These are phyloP conservation scores for Stylonectria norvegica DNA, from an alignment of 2,329 filamentous ascomycete species.

Conservation along the genomic window DNA sequence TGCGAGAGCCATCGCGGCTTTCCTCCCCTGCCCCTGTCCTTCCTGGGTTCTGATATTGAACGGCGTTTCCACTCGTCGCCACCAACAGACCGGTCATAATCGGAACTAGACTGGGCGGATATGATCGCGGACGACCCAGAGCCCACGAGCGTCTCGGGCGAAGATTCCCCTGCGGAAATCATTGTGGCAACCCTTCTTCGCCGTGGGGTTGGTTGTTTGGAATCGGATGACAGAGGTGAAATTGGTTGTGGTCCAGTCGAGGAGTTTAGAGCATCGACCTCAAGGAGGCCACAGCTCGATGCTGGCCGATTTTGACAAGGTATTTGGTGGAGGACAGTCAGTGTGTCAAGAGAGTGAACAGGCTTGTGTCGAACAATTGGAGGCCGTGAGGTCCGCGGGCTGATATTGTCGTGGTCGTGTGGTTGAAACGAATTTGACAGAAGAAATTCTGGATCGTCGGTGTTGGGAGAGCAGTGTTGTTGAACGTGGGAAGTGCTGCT, in stretches of 20 bases:
- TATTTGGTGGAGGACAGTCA: background rate
- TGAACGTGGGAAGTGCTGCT: background rate
- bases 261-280: background rate
- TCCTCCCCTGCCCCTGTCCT: too few species aligned
- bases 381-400: slow-evolving; percentile 1
- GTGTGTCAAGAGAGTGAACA: background rate
- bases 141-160: slow-evolving; percentile 6
- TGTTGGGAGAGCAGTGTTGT: background rate
- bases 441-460: background rate
- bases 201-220: background rate
- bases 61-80: slow-evolving; percentile 17
- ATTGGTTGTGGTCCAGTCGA: background rate
- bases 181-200: slow-evolving; percentile 3
- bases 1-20: slow-evolving; percentile 40
- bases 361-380: slow-evolving; percentile 1
- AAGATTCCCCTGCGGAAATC: slow-evolving; percentile 7
- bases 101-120: slow-evolving; percentile 17
- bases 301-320: background rate
- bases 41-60: slow-evolving; percentile 25
- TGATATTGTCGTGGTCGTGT: background rate
- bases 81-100: slow-evolving; percentile 22
- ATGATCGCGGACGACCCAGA: slow-evolving; percentile 12
- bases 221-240: background rate
- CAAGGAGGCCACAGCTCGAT: background rate
- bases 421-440: slow-evolving; percentile 1